Evolutionary conservation across 1,284 basidiomycete genomes (phyloP).

Genomic region (Tremellales sp.): DNA sequence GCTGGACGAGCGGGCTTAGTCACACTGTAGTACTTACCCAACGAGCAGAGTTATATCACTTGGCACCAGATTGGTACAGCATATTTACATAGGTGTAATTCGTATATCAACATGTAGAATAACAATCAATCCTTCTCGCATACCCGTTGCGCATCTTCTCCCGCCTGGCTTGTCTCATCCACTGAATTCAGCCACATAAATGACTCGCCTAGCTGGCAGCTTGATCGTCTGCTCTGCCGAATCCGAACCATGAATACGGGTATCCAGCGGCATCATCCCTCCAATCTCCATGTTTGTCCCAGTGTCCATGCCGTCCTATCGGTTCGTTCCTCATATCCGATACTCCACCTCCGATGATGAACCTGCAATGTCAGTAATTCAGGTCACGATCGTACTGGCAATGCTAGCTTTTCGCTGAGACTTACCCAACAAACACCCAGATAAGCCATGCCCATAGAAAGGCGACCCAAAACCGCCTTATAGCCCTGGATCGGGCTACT

Average conservation of each 20-base stretch:
- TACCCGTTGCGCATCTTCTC: no score
- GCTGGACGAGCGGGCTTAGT: not conserved
- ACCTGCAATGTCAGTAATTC: constrained; percentile 8
- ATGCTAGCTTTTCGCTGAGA: constrained; percentile 1
- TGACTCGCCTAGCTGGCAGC: not conserved
- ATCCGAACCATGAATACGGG: not conserved
- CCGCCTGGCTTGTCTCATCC: no score
- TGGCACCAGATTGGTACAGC: no score
- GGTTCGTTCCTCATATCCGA: constrained; percentile 26
- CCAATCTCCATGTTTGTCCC: constrained; percentile 30
- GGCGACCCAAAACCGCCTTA: constrained; percentile 41
- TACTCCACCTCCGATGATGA: constrained; percentile 33
- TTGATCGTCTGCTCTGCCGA: not conserved
- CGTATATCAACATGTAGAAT: not conserved
- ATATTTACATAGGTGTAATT: not conserved
- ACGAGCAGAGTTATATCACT: not conserved
- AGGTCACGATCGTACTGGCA: not conserved
- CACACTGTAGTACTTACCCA: not conserved
- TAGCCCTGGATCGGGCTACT: constrained; percentile 33
- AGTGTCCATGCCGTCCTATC: constrained; percentile 27
- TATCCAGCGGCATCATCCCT: not conserved
- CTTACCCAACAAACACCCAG: constrained; percentile 41
- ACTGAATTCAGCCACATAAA: not conserved
- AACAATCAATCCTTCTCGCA: no score
- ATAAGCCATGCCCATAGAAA: constrained; percentile 44